Percentiles rank a stretch among this genome's conserved stretches.
Evolutionary conservation across 257 asterid genomes (phyloP).

Genomic region (Solanum medicagineum): DNA sequence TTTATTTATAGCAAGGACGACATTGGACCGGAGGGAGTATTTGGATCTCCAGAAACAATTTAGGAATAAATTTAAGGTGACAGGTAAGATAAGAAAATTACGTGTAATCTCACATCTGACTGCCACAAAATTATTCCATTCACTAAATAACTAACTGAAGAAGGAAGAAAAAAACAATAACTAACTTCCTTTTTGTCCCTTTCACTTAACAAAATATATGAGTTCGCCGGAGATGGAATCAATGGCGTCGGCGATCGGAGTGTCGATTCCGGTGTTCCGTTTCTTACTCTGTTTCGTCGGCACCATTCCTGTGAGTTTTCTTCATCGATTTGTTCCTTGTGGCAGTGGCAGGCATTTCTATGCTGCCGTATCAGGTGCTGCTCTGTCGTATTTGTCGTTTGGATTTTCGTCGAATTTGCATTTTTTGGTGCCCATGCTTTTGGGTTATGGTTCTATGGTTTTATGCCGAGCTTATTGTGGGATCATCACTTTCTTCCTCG

Average conservation of each 20-base stretch:
- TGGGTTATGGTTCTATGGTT: constrained; percentile 79
- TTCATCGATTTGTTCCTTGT: constrained; percentile 79
- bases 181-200: background rate
- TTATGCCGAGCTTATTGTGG: constrained; percentile 55
- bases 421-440: constrained; percentile 67
- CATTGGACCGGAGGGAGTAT: too few relatives aligned
- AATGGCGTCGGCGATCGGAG: background rate
- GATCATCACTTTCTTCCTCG: constrained; percentile 52
- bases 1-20: too few relatives aligned
- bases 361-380: constrained; percentile 65
- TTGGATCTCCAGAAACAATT: too few relatives aligned
- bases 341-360: constrained; percentile 60
- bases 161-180: background rate
- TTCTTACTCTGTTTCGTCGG: background rate
- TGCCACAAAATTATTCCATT: background rate
- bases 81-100: background rate
- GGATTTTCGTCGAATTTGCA: constrained; percentile 88
- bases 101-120: background rate
- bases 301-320: constrained; percentile 73
- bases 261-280: background rate
- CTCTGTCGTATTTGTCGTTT: constrained; percentile 59
- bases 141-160: background rate
- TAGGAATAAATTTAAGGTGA: too few relatives aligned
- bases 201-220: background rate
- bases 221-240: background rate